phyloP scores from a whole-genome alignment of 1,284 basidiomycete species.

The Sporisorium scitamineum region DNA sequence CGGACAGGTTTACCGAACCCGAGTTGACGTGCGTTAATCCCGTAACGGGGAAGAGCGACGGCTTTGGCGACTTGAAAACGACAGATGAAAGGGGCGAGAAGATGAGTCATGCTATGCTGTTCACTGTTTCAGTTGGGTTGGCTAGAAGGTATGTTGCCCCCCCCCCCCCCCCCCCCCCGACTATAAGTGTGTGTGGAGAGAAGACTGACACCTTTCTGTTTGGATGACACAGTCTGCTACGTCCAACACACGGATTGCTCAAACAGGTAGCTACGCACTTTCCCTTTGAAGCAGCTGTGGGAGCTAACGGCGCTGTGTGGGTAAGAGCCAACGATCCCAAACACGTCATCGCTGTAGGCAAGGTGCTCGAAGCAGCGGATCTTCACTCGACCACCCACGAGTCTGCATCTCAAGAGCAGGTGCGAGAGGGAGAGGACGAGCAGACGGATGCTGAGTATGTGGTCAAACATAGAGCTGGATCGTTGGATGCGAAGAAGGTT shows the following conservation, averaged over 20 bases:
- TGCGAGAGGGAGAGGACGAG: slow-evolving; percentile 1
- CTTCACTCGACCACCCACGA: background rate
- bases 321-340: slow-evolving; percentile 37
- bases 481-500: slow-evolving; percentile 28
- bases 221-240: slow-evolving; percentile 27
- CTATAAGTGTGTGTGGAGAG: background rate
- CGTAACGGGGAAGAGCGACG: slow-evolving; percentile 61
- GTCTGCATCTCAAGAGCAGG: background rate
- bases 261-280: slow-evolving; percentile 55
- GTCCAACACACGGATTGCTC: slow-evolving; percentile 50
- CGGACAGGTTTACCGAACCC: slow-evolving; percentile 61
- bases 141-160: slow-evolving; percentile 42
- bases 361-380: slow-evolving; percentile 55
- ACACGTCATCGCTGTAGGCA: slow-evolving; percentile 59
- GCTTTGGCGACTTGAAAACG: slow-evolving; percentile 63
- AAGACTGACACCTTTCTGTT: background rate
- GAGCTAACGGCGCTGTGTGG: slow-evolving; percentile 65
- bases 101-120: slow-evolving; percentile 42
- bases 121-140: slow-evolving; percentile 42
- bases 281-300: slow-evolving; percentile 66
- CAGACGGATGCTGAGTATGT: slow-evolving; percentile 25
- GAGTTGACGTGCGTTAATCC: slow-evolving; percentile 66
- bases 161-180: too few relatives aligned
- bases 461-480: slow-evolving; percentile 26
- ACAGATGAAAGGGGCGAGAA: slow-evolving; percentile 41